phyloP scores from a whole-genome alignment of 192 early-diverging fungal species.

The Lobulomyces angularis region DNA sequence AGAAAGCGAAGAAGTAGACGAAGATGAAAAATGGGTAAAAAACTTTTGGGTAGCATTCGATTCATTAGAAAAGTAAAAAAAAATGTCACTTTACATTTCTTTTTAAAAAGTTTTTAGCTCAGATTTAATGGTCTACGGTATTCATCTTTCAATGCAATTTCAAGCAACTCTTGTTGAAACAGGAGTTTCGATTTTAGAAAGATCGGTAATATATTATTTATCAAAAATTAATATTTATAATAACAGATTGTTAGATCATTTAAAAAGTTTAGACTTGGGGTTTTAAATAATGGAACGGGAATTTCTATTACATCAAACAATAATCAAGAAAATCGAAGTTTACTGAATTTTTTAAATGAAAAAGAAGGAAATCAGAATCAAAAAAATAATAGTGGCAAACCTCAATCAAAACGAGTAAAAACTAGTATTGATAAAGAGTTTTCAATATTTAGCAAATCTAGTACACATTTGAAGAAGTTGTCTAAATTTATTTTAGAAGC shows the following conservation, averaged over 20 bases:
- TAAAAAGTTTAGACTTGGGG: constrained; percentile 58
- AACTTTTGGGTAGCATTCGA: constrained; percentile 89
- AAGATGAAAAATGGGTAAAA: constrained; percentile 41
- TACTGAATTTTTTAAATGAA: constrained; percentile 2
- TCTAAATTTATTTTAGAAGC: constrained; percentile 73
- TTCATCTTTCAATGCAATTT: constrained; percentile 59
- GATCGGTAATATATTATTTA: too few relatives aligned
- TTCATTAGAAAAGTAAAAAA: constrained; percentile 46
- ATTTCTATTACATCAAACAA: constrained; percentile 3
- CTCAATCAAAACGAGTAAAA: too few relatives aligned
- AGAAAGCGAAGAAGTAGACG: constrained; percentile 8
- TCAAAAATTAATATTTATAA: too few relatives aligned
- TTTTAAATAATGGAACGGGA: constrained; percentile 43
- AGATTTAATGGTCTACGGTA: constrained; percentile 47
- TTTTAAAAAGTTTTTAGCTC: constrained; percentile 19
- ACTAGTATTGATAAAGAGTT: too few relatives aligned
- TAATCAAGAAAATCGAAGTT: constrained; percentile 6
- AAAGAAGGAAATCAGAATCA: constrained; percentile 15
- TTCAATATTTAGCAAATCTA: constrained; percentile 25
- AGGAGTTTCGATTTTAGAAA: constrained; percentile 67
- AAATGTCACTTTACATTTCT: constrained; percentile 4
- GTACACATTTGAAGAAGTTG: constrained; percentile 50
- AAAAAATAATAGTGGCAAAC: too few relatives aligned
- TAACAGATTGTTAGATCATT: constrained; percentile 63
- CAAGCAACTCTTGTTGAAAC: constrained; percentile 68